Evolutionary conservation across 352 stramenopile species (phyloP).

Genomic region (Blastocystis sp.): DNA sequence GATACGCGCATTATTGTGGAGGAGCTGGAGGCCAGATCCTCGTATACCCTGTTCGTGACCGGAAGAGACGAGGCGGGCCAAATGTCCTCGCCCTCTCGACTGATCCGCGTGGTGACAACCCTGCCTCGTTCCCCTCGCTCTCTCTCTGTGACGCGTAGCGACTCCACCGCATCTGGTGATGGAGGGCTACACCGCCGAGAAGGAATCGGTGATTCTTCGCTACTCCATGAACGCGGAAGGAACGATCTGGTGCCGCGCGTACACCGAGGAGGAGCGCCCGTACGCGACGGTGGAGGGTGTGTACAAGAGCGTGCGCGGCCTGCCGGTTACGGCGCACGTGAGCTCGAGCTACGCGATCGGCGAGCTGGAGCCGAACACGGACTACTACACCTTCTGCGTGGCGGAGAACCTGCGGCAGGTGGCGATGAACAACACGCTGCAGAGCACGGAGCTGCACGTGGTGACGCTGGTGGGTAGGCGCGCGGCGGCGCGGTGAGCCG

Average conservation of each 20-base stretch:
- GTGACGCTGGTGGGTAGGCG: conserved; percentile 35
- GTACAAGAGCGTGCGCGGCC: conserved; percentile 16
- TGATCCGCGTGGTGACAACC: conserved; percentile 33
- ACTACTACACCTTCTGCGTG: conserved; percentile 69
- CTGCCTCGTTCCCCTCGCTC: not conserved
- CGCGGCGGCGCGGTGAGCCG: not conserved
- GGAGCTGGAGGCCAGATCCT: conserved; percentile 27
- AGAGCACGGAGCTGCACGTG: conserved; percentile 30
- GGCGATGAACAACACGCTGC: conserved; percentile 52
- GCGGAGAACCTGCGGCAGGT: conserved; percentile 48
- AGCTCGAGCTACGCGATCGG: conserved; percentile 47
- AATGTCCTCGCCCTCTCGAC: conserved; percentile 32
- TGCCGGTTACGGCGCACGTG: conserved; percentile 33
- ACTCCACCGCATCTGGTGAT: conserved; percentile 37
- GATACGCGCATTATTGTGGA: conserved; percentile 1
- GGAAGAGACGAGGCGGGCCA: not conserved
- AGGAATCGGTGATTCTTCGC: conserved; percentile 35
- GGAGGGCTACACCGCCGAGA: not conserved
- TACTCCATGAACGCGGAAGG: conserved; percentile 30
- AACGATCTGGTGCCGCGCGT: conserved; percentile 65
- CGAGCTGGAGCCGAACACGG: conserved; percentile 65
- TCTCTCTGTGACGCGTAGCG: not conserved
- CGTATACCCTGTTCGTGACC: conserved; percentile 45
- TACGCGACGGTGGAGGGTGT: conserved; percentile 62
- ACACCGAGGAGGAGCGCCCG: conserved; percentile 32